Evolutionary conservation across 148 eudicot genomes (phyloP), one percentile per base, ranked within the genome.

Genomic region (Amaranthus hypochondriacus): DNA sequence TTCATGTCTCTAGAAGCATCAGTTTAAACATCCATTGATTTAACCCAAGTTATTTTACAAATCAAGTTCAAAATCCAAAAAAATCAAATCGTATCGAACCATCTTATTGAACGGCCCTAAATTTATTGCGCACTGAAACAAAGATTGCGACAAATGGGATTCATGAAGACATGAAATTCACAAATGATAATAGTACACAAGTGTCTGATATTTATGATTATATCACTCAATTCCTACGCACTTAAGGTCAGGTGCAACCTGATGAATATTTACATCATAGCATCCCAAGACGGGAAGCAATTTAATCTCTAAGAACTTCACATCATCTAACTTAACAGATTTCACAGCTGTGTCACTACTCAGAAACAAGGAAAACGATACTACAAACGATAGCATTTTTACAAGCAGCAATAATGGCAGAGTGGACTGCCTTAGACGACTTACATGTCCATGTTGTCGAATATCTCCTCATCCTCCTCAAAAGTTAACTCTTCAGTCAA

Each of bases 361-460:
- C 58, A 66, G 13, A 75, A 44, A 80, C 75, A 64, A 70, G 12
- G 68, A 42, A 39, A 66, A 68, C 3, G 58, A 15, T 48, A 53
- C 51, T 75, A 75, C 68, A 56, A 49, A 42, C 48, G 11, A 69
- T 80, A 62, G 59, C 69, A 56, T 59, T 54, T 62, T 57, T 67
- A 66, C 78, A 74, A 78, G 58, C 62, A 73, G 74, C 74, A 47
- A 75, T 66, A 76, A 60, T 46, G 71, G 50, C 5, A 54, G 39
- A 76, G 68, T 62, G 62, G 51, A 81, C 77, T 72, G 54, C 50
- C 7, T 14, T 18, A n/a, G 58, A 55, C 50, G 18, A 51, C 71
- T 76, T 68, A 95, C 54, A 92, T 90, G 81, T 92, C 98, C 98
- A 95, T 95, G 83, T 79, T 84, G 72, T 90, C 96, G 58, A 92